Conservation (phyloP, 108 stramenopile species). For the Aureococcus anophagefferens region DNA sequence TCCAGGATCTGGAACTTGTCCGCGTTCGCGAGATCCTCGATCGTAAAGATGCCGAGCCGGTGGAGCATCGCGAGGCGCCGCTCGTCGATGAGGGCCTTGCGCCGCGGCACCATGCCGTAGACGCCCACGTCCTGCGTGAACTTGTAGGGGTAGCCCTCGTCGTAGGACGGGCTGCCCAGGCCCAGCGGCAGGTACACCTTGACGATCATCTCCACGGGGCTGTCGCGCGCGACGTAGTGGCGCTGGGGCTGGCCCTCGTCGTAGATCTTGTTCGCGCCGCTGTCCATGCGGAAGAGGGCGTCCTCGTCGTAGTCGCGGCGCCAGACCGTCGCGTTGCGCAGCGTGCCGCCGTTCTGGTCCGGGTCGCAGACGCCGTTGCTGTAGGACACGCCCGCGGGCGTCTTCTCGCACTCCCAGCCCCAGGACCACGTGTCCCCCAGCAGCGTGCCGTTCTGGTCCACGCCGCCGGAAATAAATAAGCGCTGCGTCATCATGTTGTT, state of each 20-base stretch:
- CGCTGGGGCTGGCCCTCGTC: not conserved
- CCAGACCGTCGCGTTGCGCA: not conserved
- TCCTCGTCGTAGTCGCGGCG: not conserved
- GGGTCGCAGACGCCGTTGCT: not conserved
- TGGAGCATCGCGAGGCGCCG: not conserved
- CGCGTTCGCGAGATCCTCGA: not conserved
- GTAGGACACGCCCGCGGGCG: not conserved
- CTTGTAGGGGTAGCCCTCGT: not conserved
- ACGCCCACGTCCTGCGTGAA: not conserved
- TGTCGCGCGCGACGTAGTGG: not conserved
- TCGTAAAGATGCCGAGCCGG: not conserved
- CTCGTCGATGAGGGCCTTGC: not conserved
- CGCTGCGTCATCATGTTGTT: constrained; percentile 35
- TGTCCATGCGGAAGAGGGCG: not conserved
- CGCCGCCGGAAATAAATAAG: constrained; percentile 39
- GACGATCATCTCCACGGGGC: not conserved
- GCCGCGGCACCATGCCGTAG: not conserved
- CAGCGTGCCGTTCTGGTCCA: constrained; percentile 2
- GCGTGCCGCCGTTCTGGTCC: too few species aligned
- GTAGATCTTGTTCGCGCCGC: not conserved
- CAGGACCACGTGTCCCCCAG: constrained; percentile 41
- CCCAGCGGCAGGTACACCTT: not conserved
- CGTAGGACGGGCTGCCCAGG: not conserved
- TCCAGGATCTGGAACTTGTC: not conserved
- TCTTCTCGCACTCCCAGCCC: constrained; percentile 12